Evolutionary conservation across 176 grass and related monocot genomes (phyloP).

Genomic region (Oryza nivara): DNA sequence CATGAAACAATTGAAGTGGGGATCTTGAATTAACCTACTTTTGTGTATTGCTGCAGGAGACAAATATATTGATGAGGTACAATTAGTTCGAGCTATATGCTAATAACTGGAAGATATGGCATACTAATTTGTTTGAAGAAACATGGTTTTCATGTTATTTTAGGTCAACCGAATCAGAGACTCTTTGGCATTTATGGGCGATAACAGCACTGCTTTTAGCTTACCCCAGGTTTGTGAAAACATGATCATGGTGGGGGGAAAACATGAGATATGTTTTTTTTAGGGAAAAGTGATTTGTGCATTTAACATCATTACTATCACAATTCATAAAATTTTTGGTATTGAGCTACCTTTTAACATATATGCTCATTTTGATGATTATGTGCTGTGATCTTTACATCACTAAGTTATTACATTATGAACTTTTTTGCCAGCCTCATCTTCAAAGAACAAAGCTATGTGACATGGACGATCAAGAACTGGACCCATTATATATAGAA

Average conservation of each 20-base stretch:
- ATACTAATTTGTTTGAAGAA: constrained; percentile 27
- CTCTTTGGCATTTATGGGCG: constrained; percentile 84
- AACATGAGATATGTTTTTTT: background rate
- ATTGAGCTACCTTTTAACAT: background rate
- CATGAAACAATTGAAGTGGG: constrained; percentile 1
- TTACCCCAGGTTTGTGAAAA: constrained; percentile 66
- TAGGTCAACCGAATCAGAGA: constrained; percentile 98
- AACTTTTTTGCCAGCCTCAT: constrained; percentile 83
- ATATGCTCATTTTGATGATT: constrained; percentile 13
- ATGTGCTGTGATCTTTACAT: background rate
- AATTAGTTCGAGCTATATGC: constrained; percentile 31
- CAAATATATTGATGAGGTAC: constrained; percentile 87
- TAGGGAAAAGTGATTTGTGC: background rate
- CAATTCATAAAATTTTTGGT: background rate
- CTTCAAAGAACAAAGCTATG: constrained; percentile 96
- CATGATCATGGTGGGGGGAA: background rate
- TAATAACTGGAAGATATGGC: constrained; percentile 40
- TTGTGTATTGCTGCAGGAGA: constrained; percentile 68
- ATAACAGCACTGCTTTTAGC: constrained; percentile 93
- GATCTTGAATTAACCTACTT: constrained; percentile 41
- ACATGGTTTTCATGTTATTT: constrained; percentile 37
- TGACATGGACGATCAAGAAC: constrained; percentile 76
- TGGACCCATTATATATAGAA: constrained; percentile 69
- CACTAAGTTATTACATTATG: constrained; percentile 12
- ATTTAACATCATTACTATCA: constrained; percentile 3